Base-by-base conservation (phyloP, 129 eudicot genomes). In the Centaurea solstitialis region DNA sequence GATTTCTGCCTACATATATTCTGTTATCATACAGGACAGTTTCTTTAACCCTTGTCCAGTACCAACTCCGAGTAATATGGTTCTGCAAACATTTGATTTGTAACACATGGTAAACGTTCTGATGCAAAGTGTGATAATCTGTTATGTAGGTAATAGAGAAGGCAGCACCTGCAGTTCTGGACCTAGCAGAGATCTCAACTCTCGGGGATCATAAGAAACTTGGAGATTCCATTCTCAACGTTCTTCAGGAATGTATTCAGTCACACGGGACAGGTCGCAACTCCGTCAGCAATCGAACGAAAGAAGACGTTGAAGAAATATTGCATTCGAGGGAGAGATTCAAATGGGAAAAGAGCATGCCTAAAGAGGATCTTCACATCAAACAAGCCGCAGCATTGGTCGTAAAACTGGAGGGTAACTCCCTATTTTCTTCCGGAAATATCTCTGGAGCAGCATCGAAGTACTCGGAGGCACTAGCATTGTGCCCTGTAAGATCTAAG, bases 301-400 rank as follows among this genome's bases (percentile, higher is more conserved):
- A 89, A 88, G 93, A 89, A 67, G 94, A 90, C 20, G 82, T 90
- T 21, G 97, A 92, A 79, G 97, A 92, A 78, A 82, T 88, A 65
- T 21, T 94, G 38, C 81, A 82, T 68, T 88, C 94, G 9, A 83
- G 90, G 73, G 88, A 92, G 65, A 83, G 94, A 68, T 78, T 94
- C 73, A 92, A 94, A 82, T 89, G 92, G 93, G 99, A 94, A 82
- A 94, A 92, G 67, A 88, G 72, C 43, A 83, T 92, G 90, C 99
- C 97, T 8, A 94, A 92, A 88, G 99, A 94, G 89, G 99, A 94
- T 85, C 97, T 94, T 69, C 99, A 94, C 75, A 94, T 94, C 10
- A 94, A 94, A 83, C 99, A 94, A 81, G 97, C 99, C 53, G 99
- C 99, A 41, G 93, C 97, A 6, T 69, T 94, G 76, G 99, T 94